Conservation (phyloP, 129 eudicot genomes). For the Deinandra increscens region DNA sequence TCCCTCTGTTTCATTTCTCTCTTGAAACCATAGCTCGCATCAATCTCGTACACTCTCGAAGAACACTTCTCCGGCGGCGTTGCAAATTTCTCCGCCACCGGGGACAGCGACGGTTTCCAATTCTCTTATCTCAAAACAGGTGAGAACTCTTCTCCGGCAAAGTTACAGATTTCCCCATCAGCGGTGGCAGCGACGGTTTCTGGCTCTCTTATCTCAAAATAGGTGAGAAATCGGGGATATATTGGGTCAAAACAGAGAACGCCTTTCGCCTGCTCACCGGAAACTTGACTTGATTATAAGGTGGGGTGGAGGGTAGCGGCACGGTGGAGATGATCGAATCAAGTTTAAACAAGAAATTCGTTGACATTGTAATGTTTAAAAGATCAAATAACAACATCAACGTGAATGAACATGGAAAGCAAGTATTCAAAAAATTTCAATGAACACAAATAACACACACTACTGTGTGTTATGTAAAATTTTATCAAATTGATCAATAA, state of each 20-base stretch:
- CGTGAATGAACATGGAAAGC: too few species aligned
- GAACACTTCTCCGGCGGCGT: conserved; percentile 68
- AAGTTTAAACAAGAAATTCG: too few species aligned
- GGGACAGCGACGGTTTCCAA: conserved; percentile 55
- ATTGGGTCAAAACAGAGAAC: conserved; percentile 63
- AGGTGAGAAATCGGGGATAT: conserved; percentile 71
- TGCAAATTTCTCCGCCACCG: conserved; percentile 47
- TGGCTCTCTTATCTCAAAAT: conserved; percentile 68
- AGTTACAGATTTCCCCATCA: conserved; percentile 51
- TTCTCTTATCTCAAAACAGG: conserved; percentile 71
- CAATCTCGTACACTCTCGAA: too few species aligned
- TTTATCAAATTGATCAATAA: too few species aligned
- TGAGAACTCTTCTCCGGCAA: conserved; percentile 62
- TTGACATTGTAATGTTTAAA: too few species aligned
- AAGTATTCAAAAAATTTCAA: too few species aligned
- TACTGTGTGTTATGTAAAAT: too few species aligned
- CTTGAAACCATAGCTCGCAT: conserved; percentile 63
- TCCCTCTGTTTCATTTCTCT: conserved; percentile 64
- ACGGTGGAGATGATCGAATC: too few species aligned
- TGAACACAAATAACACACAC: too few species aligned
- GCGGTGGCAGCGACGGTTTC: conserved; percentile 55
- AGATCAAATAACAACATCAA: too few species aligned
- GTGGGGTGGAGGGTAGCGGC: conserved; percentile 39
- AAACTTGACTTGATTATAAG: conserved; percentile 41
- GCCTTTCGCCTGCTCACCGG: conserved; percentile 42